phyloP scores from a whole-genome alignment of 2,329 filamentous ascomycete genomes.

The Knufia petricola region DNA sequence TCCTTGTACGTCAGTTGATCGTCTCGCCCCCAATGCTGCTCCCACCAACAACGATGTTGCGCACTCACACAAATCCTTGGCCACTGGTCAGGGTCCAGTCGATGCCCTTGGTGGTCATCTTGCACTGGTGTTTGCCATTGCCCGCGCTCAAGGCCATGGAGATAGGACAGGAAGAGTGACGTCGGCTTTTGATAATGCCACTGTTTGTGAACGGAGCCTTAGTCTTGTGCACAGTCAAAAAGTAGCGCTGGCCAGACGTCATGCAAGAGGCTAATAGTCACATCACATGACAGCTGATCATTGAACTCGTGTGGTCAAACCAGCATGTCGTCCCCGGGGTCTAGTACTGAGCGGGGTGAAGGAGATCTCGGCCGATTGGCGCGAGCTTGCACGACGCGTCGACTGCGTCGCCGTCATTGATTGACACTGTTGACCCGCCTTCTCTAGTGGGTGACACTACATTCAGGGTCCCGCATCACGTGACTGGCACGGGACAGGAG shows the following conservation, averaged over 20 bases:
- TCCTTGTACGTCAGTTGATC: conserved; percentile 4
- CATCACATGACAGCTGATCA: conserved; percentile 2
- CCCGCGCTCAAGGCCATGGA: conserved; percentile 1
- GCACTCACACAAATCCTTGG: conserved; percentile 3
- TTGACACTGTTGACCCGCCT: background rate
- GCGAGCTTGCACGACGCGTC: background rate
- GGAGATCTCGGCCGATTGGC: too few species aligned
- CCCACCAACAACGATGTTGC: conserved; percentile 3
- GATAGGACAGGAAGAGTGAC: background rate
- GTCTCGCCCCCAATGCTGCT: background rate
- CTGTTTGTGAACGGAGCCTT: conserved; percentile 3
- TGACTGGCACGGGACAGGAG: too few species aligned
- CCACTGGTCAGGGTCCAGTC: background rate
- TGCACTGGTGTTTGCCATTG: conserved; percentile 2
- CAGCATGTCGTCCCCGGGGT: too few species aligned
- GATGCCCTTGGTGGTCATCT: conserved; percentile 3
- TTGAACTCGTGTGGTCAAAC: conserved; percentile 6
- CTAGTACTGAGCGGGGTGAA: too few species aligned
- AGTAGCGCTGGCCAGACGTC: background rate
- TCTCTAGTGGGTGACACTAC: too few species aligned
- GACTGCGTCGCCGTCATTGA: background rate
- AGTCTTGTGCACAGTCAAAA: background rate
- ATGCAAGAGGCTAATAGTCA: conserved; percentile 3
- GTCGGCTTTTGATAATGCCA: background rate
- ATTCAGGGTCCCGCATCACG: too few species aligned